Base-by-base conservation (phyloP, 305 asterid genomes). In the Plantago coronopus region DNA sequence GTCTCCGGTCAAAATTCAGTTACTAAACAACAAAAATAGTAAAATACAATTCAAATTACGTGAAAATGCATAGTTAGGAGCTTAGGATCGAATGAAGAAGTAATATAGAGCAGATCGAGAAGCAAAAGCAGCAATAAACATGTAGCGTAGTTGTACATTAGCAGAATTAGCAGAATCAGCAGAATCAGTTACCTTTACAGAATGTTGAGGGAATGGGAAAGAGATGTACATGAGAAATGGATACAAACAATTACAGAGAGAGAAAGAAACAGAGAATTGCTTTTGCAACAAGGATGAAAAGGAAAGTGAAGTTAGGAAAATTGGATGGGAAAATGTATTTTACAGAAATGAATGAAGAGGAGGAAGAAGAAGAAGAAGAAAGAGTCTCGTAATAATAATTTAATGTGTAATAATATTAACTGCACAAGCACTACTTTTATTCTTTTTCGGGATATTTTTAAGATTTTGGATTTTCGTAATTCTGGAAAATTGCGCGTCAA, bases 131-230 rank as follows among this genome's bases (percentile, higher is more conserved):
- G 19, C 2, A 53, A 16, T 19, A 11, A 13, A 3, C 31, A 49
- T 0, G 25, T 10, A 50, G 21, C 19, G 57, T 27, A 27, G 2
- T 27, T 2, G 5, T 27, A 50, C 55, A 19, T 49, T 49, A 49
- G 31, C 31, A 27, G 31, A 4, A 27, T 5, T 27, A 27, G 34
- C 3, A 27, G 34, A 2, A 27, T 27, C 4, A 23, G 27, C 57
- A 23, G 29, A 51, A 31, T 31, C 38, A 23, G 58, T 53, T 23
- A 53, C 58, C 58, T 53, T 53, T 53, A 23, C 6, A 16, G 58
- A 53, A 53, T 53, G 58, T 53, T 53, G 58, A 53, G 27, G 14
- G 58, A 53, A 53, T 18, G 31, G 31, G 20, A 23, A 37, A 53
- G 9, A 6, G 25, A 18, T 18, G 54, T 17, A 22, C 22, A 53